These are phyloP conservation scores for Fraxinus latifolia DNA, from an alignment of 305 asterid species.

Conservation along the genomic window DNA sequence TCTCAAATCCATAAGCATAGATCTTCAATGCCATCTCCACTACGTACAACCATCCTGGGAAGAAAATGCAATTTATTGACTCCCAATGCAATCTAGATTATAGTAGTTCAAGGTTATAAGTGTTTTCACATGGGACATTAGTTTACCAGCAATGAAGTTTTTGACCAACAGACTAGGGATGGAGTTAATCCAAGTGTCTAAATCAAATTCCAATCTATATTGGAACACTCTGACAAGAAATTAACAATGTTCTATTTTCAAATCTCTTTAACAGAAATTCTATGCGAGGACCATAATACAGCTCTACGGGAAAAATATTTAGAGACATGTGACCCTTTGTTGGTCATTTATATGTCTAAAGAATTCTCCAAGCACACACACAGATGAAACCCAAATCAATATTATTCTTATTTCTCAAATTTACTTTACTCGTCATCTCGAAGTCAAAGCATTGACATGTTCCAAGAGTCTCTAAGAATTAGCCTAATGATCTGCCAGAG, in stretches of 20 bases:
- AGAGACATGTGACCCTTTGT: not conserved
- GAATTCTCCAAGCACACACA: not conserved
- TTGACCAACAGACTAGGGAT: not conserved
- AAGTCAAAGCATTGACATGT: not conserved
- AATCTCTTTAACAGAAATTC: not conserved
- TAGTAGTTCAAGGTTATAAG: not conserved
- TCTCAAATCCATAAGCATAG: constrained; percentile 74
- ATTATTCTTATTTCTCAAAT: not conserved
- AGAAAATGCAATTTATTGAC: constrained; percentile 22
- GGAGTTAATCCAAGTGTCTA: not conserved
- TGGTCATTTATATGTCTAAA: not conserved
- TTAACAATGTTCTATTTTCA: constrained; percentile 2
- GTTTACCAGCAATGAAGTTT: not conserved
- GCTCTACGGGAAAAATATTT: not conserved
- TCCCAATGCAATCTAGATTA: not conserved
- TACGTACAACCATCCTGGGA: constrained; percentile 94
- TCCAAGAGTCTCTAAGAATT: not conserved
- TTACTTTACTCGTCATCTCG: not conserved
- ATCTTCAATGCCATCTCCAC: constrained; percentile 83
- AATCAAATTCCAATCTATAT: not conserved
- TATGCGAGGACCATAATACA: not conserved
- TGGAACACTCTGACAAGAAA: not conserved
- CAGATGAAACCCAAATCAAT: not conserved
- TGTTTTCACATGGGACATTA: not conserved
- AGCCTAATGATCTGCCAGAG: not conserved